These are phyloP conservation scores for Beauveria bassiana DNA, from an alignment of 2,329 filamentous ascomycete species.

Conservation along the genomic window DNA sequence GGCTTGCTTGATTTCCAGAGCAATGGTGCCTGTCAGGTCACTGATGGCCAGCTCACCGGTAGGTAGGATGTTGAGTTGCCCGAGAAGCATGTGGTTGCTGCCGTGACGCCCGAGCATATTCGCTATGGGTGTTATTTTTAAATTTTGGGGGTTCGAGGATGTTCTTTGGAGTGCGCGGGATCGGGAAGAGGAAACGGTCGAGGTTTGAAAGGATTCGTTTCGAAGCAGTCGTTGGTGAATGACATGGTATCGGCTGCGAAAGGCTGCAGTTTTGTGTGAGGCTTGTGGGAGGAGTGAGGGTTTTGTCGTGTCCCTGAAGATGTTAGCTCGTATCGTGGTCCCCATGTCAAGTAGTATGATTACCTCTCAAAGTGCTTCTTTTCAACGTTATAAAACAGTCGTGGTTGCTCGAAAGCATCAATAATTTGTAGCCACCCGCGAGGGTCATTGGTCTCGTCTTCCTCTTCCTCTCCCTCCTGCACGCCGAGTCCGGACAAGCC, in stretches of 20 bases:
- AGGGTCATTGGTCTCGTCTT: constrained; percentile 57
- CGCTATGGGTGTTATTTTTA: constrained; percentile 82
- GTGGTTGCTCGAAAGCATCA: constrained; percentile 77
- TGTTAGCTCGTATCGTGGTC: constrained; percentile 14
- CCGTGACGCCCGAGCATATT: constrained; percentile 72
- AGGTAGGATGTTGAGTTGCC: constrained; percentile 72
- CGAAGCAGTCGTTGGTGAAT: constrained; percentile 87
- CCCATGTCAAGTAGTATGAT: neutral
- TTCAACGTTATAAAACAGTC: constrained; percentile 63
- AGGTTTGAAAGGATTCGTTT: constrained; percentile 87
- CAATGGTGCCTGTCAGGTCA: constrained; percentile 82
- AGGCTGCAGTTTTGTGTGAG: constrained; percentile 74
- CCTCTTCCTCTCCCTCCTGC: constrained; percentile 48
- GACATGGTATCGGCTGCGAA: constrained; percentile 85
- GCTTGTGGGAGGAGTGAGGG: constrained; percentile 68
- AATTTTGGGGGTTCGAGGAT: constrained; percentile 57
- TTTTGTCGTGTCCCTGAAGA: constrained; percentile 48
- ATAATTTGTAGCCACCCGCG: constrained; percentile 79
- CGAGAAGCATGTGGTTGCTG: constrained; percentile 77
- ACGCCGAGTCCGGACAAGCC: constrained; percentile 47
- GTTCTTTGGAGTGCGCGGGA: constrained; percentile 48
- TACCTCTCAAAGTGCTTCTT: constrained; percentile 90
- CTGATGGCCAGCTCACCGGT: constrained; percentile 76
- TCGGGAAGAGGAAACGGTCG: constrained; percentile 58
- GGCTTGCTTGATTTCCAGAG: constrained; percentile 73